Conservation (phyloP, 257 asterid species). For the Gentiana macrophylla region DNA sequence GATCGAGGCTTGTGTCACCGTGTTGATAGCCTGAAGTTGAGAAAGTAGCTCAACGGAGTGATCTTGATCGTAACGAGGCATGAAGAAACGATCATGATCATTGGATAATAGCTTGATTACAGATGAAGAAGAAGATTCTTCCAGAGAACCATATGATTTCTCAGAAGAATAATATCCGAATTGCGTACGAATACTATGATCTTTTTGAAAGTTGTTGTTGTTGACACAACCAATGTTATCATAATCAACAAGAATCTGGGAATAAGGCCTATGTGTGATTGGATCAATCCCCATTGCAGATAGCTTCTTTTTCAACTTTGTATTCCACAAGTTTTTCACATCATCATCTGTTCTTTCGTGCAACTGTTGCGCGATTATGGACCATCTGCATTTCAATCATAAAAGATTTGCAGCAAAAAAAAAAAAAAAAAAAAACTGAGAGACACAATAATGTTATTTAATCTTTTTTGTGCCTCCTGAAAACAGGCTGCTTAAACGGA, state of each 20-base stretch:
- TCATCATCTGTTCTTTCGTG: too few relatives aligned
- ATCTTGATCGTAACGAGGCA: slow-evolving; percentile 1
- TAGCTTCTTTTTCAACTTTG: slow-evolving; percentile 66
- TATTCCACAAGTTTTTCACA: slow-evolving; percentile 43
- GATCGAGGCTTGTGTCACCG: slow-evolving; percentile 37
- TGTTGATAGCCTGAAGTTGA: slow-evolving; percentile 55
- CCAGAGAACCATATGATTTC: slow-evolving; percentile 10
- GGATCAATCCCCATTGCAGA: slow-evolving; percentile 94
- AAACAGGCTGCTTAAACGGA: too few relatives aligned
- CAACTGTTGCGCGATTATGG: too few relatives aligned
- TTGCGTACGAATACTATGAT: too few relatives aligned
- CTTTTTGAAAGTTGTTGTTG: too few relatives aligned
- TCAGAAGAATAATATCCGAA: slow-evolving; percentile 64
- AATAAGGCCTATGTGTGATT: slow-evolving; percentile 36
- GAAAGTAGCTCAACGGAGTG: slow-evolving; percentile 40
- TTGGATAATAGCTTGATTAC: slow-evolving; percentile 9
- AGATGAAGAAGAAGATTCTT: background rate
- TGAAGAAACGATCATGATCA: slow-evolving; percentile 7
- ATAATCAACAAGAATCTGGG: too few relatives aligned
- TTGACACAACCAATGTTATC: background rate
- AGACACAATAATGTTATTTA: too few relatives aligned
- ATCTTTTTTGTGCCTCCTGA: too few relatives aligned
- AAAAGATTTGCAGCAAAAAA: too few relatives aligned
- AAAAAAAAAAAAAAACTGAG: too few relatives aligned
- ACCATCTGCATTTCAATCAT: too few relatives aligned